A percentile compares a stretch with the other conserved stretches of the same genome.
These are phyloP conservation scores for Termitomyces bulborhizus DNA, from an alignment of 768 basidiomycete genomes.

Conservation along the genomic window DNA sequence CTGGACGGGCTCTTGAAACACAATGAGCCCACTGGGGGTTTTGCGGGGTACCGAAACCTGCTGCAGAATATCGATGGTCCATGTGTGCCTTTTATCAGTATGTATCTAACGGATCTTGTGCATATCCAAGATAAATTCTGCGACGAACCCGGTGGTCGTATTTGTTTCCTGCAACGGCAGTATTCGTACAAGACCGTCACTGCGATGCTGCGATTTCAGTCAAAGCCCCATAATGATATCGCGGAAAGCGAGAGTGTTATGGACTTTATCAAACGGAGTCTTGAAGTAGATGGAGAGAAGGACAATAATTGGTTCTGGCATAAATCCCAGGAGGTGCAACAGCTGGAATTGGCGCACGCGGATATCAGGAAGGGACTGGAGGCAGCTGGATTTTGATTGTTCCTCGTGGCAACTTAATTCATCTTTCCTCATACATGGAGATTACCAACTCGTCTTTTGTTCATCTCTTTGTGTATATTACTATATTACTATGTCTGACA, in stretches of 20 bases:
- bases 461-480: not conserved
- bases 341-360: constrained; percentile 50
- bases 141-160: constrained; percentile 28
- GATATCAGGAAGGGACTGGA: constrained; percentile 65
- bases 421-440: not conserved
- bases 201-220: constrained; percentile 53
- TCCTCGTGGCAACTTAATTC: not conserved
- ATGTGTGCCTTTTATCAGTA: constrained; percentile 64
- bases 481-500: not conserved
- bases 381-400: constrained; percentile 53
- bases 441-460: not conserved
- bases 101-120: constrained; percentile 56
- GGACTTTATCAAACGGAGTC: constrained; percentile 40
- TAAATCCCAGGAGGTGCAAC: constrained; percentile 55
- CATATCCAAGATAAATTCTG: constrained; percentile 47
- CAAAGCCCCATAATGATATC: constrained; percentile 47
- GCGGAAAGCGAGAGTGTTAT: constrained; percentile 38
- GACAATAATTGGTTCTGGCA: constrained; percentile 52
- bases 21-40: constrained; percentile 55
- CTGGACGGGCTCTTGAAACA: constrained; percentile 48
- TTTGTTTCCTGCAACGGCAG: constrained; percentile 51
- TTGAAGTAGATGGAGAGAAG: constrained; percentile 32
- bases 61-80: constrained; percentile 45
- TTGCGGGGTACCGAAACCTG: constrained; percentile 46
- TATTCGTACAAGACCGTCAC: constrained; percentile 50